Conservation (phyloP, 2,329 filamentous ascomycete genomes). For the Fusarium pseudocircinatum region DNA sequence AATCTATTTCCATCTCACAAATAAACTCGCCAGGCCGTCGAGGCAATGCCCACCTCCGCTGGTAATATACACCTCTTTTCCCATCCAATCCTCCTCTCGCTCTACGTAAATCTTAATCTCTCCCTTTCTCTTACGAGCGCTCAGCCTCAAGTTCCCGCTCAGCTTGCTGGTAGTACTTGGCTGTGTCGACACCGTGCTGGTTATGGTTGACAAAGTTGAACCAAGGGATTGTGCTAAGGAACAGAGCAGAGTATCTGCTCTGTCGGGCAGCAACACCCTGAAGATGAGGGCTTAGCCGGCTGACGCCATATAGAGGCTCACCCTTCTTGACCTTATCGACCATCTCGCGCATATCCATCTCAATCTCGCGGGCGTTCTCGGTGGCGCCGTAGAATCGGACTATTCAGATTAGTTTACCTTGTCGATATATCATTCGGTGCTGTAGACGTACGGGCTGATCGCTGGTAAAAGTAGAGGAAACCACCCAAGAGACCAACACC, state of each 20-base stretch:
- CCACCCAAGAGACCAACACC: constrained; percentile 79
- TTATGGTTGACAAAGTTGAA: constrained; percentile 99
- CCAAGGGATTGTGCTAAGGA: constrained; percentile 89
- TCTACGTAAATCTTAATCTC: neutral
- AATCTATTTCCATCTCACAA: constrained; percentile 40
- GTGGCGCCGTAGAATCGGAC: constrained; percentile 95
- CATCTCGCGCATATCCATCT: constrained; percentile 99
- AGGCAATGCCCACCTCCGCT: constrained; percentile 31
- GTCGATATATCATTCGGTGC: neutral
- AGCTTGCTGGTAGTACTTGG: constrained; percentile 97
- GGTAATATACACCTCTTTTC: constrained; percentile 43
- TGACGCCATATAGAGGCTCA: constrained; percentile 87
- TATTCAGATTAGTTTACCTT: constrained; percentile 48
- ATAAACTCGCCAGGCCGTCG: constrained; percentile 33
- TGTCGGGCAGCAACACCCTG: constrained; percentile 94
- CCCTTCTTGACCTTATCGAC: constrained; percentile 94
- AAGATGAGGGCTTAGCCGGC: constrained; percentile 82
- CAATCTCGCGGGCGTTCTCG: constrained; percentile 90
- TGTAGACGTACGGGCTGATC: constrained; percentile 76
- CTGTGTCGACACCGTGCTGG: constrained; percentile 95
- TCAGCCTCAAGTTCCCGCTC: constrained; percentile 93
- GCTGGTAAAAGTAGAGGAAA: constrained; percentile 85
- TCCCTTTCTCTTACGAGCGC: constrained; percentile 19
- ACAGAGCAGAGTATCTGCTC: constrained; percentile 88
- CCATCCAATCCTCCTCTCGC: neutral